A percentile compares a stretch with the other conserved stretches of the same genome.
Evolutionary conservation across 768 basidiomycete species (phyloP).

Genomic region (Psilocybe sp.): DNA sequence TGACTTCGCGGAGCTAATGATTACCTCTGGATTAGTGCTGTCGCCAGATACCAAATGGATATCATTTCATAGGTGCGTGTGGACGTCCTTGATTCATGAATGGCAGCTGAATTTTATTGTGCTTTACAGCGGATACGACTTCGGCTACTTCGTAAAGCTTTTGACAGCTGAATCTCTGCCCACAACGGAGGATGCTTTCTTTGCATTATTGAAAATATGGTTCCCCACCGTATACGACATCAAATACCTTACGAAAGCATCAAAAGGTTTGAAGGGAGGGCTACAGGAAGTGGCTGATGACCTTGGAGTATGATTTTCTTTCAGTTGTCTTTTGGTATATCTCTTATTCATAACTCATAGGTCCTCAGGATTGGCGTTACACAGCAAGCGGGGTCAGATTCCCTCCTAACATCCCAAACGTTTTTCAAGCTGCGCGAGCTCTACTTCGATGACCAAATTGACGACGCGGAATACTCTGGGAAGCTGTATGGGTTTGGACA

Average conservation of each 20-base stretch:
- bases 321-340: no score
- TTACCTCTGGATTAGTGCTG: slow-evolving; percentile 92
- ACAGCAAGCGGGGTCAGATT: slow-evolving; percentile 98
- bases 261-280: slow-evolving; percentile 83
- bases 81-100: neutral
- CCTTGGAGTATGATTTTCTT: slow-evolving; percentile 65
- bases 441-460: slow-evolving; percentile 89
- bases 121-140: slow-evolving; percentile 88
- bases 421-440: slow-evolving; percentile 95
- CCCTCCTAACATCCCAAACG: slow-evolving; percentile 85
- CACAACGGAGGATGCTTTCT: slow-evolving; percentile 86
- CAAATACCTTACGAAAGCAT: slow-evolving; percentile 91
- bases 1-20: slow-evolving; percentile 95
- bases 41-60: slow-evolving; percentile 91
- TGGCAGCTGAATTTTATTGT: neutral
- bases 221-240: slow-evolving; percentile 97
- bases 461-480: slow-evolving; percentile 78
- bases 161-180: slow-evolving; percentile 85
- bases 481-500: slow-evolving; percentile 83
- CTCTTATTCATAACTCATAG: slow-evolving; percentile 35
- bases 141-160: slow-evolving; percentile 96
- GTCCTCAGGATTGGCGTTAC: slow-evolving; percentile 86
- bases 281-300: slow-evolving; percentile 96
- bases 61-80: slow-evolving; percentile 92
- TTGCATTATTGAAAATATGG: slow-evolving; percentile 84